Base-by-base conservation (phyloP, 371 early-diverging fungal genomes). In the Funneliformis caledonium region DNA sequence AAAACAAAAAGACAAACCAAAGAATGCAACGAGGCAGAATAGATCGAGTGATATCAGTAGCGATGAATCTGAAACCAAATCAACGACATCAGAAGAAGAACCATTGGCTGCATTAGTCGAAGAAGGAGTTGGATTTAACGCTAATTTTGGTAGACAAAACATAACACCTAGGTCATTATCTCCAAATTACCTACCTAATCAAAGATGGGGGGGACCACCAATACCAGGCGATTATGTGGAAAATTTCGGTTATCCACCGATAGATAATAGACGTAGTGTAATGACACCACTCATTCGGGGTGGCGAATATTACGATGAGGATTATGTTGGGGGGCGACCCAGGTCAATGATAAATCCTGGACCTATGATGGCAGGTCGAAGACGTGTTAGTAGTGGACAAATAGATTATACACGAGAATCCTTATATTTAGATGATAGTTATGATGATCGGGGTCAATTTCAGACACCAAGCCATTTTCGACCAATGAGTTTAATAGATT, bases 331-430 rank as follows among this genome's bases (percentile, higher is more conserved):
- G 14, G 52, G 50, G 16, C 59, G 79, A 26, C 72, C 79, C 14
- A 48, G 70, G 22, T 79, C 79, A 79, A 26, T 52, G 10, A 47
- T 78, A n/a, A 60, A 43, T 47, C 42, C 31, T 61, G 69, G 37
- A 45, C 69, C 14, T 19, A 59, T 74, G 31, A 45, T 67, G 12
- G n/a, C 78, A 19, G 50, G 33, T 1, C 65, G 68, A 50, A 42
- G 78, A 31, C 78, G 68, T 33, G 16, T 68, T 16, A 78, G 78
- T 50, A 69, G 78, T 68, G 78, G 78, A 9, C 68, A 65, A 78
- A 37, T 62, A 19, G 78, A 78, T 62, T 68, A 78, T 68, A 33
- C 43, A 26, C 75, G 75, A 33, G 75, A 75, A 37, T 68, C 47
- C 12, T 48, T 61, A 33, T 78, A 43, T 14, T 14, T n/a, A n/a